Evolutionary conservation across 345 rosid species (phyloP), one percentile per base, ranked within the genome.

Genomic region (Odontarrhena argentea): DNA sequence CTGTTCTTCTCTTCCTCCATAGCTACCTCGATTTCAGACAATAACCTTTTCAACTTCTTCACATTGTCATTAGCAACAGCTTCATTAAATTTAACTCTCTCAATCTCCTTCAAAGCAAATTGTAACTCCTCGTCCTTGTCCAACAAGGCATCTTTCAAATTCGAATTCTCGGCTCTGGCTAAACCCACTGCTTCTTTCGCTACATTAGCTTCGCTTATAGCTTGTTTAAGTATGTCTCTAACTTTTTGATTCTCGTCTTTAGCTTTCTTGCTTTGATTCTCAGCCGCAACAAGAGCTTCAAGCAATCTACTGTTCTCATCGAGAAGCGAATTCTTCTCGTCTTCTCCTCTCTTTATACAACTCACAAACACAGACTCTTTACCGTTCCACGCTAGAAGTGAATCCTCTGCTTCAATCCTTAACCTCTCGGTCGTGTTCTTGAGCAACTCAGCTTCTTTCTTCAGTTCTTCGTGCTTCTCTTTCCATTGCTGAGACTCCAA

Each of bases 151-250:
- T 88, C 97, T 67, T 88, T 83, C 62, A 93, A 80, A 51, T 88
- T 87, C 32, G 89, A 82, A 37, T 90, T 93, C 73, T 93, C 97
- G 0, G 75, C 82, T 44, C 77, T 77, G 0, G 96, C 97, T 2
- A 88, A 83, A 45, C 69, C 83, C 0, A 91, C 91, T 1, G 97
- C 97, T 74, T 84, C 99, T 80, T 88, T 94, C 0, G 99, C 93
- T 2, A 79, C 88, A 58, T 78, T 94, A 9, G 99, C 88, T 74
- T 94, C 99, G 13, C 80, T 94, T 0, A 94, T 64, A 0, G 99
- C 99, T 34, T 91, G 95, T 52, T 94, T 94, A 22, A 94, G 85
- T 38, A 87, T 87, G 70, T 91, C 96, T 6, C 96, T 72, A 45
- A 94, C 45, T 35, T 83, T 86, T 8, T 74, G 79, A 48, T 76